Percentiles rank a stretch among this genome's conserved stretches.
Conservation (phyloP, 2,329 filamentous ascomycete species). For the Alternaria tenuissima region DNA sequence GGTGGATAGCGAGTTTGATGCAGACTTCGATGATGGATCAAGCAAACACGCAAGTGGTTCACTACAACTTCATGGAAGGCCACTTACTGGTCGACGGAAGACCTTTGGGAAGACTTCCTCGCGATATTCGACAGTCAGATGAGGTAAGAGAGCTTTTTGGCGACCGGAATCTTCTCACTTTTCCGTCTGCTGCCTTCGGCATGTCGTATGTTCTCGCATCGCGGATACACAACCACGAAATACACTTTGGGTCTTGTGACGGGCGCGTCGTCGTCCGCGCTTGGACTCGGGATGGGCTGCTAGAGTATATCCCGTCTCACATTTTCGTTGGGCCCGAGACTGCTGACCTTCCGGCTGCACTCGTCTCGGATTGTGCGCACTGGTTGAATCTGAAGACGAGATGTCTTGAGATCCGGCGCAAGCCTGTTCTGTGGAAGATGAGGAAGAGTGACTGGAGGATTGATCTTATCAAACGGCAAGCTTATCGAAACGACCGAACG, state of each 20-base stretch:
- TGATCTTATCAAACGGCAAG: constrained; percentile 40
- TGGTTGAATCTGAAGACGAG: constrained; percentile 62
- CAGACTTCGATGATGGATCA: constrained; percentile 25
- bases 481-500: constrained; percentile 32
- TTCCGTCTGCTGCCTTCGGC: constrained; percentile 59
- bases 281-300: constrained; percentile 19
- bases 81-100: constrained; percentile 58
- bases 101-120: constrained; percentile 62
- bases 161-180: constrained; percentile 59
- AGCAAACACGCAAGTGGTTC: constrained; percentile 42
- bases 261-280: constrained; percentile 55
- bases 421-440: constrained; percentile 49
- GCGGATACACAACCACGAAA: constrained; percentile 47
- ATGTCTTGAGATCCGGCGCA: constrained; percentile 62
- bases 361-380: constrained; percentile 64
- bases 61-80: constrained; percentile 57
- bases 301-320: constrained; percentile 46
- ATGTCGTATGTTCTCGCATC: constrained; percentile 59
- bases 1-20: no score
- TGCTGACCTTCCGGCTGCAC: constrained; percentile 60
- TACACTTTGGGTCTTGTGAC: constrained; percentile 63
- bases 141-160: constrained; percentile 63
- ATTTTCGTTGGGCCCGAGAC: constrained; percentile 28
- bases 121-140: constrained; percentile 55
- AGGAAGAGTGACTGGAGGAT: constrained; percentile 52